Conservation (phyloP, 805 yeast species). For the Grigorovia jiainica region DNA sequence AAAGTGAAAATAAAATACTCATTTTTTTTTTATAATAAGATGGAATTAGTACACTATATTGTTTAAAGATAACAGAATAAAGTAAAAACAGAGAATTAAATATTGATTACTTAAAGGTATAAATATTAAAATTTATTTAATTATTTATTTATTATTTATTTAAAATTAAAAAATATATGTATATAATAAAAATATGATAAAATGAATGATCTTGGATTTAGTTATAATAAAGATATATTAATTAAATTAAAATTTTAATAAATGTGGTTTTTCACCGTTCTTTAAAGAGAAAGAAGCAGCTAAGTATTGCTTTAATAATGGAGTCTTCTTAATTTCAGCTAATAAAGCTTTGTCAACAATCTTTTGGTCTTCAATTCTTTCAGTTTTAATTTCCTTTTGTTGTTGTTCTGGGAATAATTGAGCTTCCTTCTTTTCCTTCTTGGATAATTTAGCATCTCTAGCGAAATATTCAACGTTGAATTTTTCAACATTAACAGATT, state of each 20-base stretch:
- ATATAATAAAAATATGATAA: no score
- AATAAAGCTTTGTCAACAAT: conserved; percentile 82
- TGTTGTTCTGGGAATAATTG: conserved; percentile 74
- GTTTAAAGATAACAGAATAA: no score
- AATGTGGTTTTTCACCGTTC: conserved; percentile 97
- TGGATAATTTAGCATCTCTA: conserved; percentile 70
- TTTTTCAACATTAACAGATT: conserved; percentile 74
- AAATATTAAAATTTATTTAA: neutral
- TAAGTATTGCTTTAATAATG: conserved; percentile 91
- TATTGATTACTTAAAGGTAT: neutral
- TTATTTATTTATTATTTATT: neutral
- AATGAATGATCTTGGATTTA: no score
- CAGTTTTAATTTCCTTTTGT: conserved; percentile 81
- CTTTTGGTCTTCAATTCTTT: conserved; percentile 94
- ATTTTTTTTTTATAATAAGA: no score
- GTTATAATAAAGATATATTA: neutral
- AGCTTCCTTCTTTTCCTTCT: conserved; percentile 76
- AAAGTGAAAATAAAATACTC: no score
- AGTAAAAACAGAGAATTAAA: no score
- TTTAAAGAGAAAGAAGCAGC: conserved; percentile 89
- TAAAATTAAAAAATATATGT: neutral
- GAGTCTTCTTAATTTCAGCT: conserved; percentile 91
- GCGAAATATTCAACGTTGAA: conserved; percentile 91
- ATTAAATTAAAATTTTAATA: conserved; percentile 74
- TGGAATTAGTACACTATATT: no score